Conservation (phyloP, 805 yeast species). For the baker's yeast (Saccharomyces cerevisiae) region DNA sequence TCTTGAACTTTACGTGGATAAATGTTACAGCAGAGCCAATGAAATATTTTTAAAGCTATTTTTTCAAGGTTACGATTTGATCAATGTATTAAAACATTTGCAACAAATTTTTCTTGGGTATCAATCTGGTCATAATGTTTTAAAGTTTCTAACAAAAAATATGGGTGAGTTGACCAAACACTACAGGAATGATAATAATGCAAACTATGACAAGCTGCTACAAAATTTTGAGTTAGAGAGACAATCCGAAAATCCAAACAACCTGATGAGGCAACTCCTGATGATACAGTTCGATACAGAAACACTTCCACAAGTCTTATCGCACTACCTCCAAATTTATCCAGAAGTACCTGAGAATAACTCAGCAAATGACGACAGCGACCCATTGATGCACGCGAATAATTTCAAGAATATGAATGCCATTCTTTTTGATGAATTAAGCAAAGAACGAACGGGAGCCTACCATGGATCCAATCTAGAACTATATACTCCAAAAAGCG, state of each 20-base stretch:
- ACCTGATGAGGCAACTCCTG: conserved; percentile 24
- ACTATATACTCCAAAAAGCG: conserved; percentile 18
- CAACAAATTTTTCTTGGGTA: conserved; percentile 47
- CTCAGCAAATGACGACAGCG: conserved; percentile 3
- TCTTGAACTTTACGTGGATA: conserved; percentile 47
- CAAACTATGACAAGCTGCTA: conserved; percentile 22
- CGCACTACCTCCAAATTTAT: conserved; percentile 9
- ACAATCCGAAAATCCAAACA: conserved; percentile 4
- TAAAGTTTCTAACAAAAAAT: conserved; percentile 16
- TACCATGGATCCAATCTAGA: conserved; percentile 12
- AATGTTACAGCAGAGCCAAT: conserved; percentile 64
- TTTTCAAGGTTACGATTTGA: conserved; percentile 51
- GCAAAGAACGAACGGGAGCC: neutral
- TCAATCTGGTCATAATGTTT: conserved; percentile 21
- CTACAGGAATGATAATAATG: conserved; percentile 9
- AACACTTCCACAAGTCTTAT: conserved; percentile 16
- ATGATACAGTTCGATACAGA: conserved; percentile 35
- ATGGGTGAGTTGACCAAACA: conserved; percentile 25
- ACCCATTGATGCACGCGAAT: conserved; percentile 36
- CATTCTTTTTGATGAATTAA: conserved; percentile 37
- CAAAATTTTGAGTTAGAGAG: conserved; percentile 23
- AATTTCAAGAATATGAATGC: conserved; percentile 38
- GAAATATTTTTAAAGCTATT: conserved; percentile 47
- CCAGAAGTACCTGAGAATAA: neutral
- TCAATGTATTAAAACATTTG: conserved; percentile 38